phyloP scores from a whole-genome alignment of 2,329 filamentous ascomycete species.

The Claviceps capensis region DNA sequence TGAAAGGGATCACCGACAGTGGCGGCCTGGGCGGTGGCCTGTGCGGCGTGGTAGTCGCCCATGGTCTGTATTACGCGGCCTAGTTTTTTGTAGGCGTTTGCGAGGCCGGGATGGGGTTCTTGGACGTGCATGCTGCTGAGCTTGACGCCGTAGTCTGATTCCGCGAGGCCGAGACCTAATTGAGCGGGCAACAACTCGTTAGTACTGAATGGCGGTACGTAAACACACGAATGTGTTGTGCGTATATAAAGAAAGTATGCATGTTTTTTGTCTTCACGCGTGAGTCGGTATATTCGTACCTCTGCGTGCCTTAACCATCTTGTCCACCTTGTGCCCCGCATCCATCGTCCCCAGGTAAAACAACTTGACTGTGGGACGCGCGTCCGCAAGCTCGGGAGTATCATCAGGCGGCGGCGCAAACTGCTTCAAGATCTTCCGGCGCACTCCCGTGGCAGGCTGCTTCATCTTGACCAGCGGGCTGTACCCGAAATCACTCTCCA shows the following conservation, averaged over 20 bases:
- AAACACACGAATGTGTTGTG: background rate
- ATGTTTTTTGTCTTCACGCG: background rate
- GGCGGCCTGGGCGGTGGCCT: slow-evolving; percentile 91
- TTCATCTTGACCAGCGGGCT: slow-evolving; percentile 91
- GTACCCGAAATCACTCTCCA: slow-evolving; percentile 98
- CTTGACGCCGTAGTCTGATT: slow-evolving; percentile 89
- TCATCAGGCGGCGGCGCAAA: slow-evolving; percentile 96
- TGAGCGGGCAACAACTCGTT: background rate
- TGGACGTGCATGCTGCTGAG: slow-evolving; percentile 76
- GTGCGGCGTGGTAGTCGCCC: slow-evolving; percentile 89
- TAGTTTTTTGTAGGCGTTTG: slow-evolving; percentile 85
- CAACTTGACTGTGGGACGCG: slow-evolving; percentile 80
- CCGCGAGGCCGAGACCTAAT: slow-evolving; percentile 76
- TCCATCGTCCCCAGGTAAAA: slow-evolving; percentile 97
- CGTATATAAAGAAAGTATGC: too few relatives aligned
- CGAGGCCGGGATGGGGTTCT: slow-evolving; percentile 77
- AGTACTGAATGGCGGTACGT: background rate
- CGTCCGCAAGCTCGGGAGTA: slow-evolving; percentile 83
- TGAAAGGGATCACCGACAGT: slow-evolving; percentile 87
- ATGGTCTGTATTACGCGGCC: slow-evolving; percentile 87
- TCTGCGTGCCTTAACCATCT: slow-evolving; percentile 80
- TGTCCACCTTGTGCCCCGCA: slow-evolving; percentile 91
- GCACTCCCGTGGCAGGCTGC: slow-evolving; percentile 90
- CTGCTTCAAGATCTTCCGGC: slow-evolving; percentile 92
- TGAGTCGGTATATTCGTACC: slow-evolving; percentile 37